These are phyloP conservation scores for Populus tomentosa DNA, from an alignment of 441 rosid genomes.

Conservation along the genomic window DNA sequence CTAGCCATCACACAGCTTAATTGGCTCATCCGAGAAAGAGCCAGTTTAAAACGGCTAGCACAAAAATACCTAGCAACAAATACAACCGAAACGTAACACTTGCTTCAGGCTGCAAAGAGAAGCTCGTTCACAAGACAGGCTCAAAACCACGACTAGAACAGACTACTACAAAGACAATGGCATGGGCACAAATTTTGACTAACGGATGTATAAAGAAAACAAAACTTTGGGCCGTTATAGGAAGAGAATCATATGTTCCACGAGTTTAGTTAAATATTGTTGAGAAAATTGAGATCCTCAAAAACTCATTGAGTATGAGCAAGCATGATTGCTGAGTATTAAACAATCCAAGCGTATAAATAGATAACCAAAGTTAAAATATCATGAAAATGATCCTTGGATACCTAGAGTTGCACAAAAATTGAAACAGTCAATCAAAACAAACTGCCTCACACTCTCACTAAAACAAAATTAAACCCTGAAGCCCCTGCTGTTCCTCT, in stretches of 20 bases:
- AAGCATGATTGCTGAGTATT: neutral
- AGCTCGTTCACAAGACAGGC: neutral
- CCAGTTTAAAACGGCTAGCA: no score
- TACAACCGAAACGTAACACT: no score
- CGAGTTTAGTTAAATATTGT: neutral
- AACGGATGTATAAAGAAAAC: neutral
- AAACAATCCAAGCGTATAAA: slow-evolving; percentile 6
- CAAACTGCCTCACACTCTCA: neutral
- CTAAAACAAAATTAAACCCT: slow-evolving; percentile 4
- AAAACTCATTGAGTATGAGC: neutral
- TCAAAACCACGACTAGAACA: no score
- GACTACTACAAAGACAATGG: no score
- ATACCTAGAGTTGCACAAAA: slow-evolving; percentile 16
- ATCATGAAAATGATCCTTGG: slow-evolving; percentile 7
- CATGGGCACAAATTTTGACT: neutral
- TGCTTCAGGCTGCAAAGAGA: neutral
- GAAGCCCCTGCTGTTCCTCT: no score
- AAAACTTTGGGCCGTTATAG: neutral
- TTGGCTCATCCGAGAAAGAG: neutral
- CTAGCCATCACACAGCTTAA: neutral
- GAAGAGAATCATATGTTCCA: neutral
- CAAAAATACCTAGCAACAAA: no score
- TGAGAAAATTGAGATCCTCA: neutral
- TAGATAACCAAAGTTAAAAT: neutral
- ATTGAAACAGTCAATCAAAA: slow-evolving; percentile 1